Conservation (phyloP, 345 rosid species). For the Populus nigra region DNA sequence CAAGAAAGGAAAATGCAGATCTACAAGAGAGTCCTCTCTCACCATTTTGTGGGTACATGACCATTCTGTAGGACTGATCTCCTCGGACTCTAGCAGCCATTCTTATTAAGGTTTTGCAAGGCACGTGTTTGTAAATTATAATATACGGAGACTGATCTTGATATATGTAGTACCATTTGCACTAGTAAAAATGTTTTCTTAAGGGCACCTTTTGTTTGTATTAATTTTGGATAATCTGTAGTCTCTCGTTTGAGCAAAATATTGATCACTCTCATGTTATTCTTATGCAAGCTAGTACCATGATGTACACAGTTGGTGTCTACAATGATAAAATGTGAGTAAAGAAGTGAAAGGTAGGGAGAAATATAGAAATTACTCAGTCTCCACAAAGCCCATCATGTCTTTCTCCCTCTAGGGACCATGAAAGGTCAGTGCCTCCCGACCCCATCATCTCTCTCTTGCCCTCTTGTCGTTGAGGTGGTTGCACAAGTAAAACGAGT, state of each 20-base stretch:
- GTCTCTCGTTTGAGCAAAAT: not conserved
- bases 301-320: slow-evolving; percentile 9
- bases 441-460: slow-evolving; percentile 47
- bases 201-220: not conserved
- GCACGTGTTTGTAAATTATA: not conserved
- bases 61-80: not conserved
- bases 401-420: slow-evolving; percentile 14
- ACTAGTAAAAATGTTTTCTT: not conserved
- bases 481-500: slow-evolving; percentile 52
- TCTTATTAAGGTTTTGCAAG: not conserved
- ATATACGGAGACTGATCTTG: not conserved
- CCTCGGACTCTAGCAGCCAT: not conserved
- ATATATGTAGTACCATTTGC: not conserved
- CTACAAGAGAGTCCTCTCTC: not conserved
- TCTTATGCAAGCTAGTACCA: not conserved
- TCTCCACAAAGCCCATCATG: slow-evolving; percentile 19
- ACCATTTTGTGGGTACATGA: not conserved
- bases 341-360: not conserved
- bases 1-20: slow-evolving; percentile 3
- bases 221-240: not conserved
- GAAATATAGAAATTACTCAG: not conserved
- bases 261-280: not conserved
- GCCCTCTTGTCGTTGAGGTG: slow-evolving; percentile 43
- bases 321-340: slow-evolving; percentile 10
- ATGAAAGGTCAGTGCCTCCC: slow-evolving; percentile 57